phyloP scores from a whole-genome alignment of 1,284 basidiomycete species.

The Sanghuangporus baumii region DNA sequence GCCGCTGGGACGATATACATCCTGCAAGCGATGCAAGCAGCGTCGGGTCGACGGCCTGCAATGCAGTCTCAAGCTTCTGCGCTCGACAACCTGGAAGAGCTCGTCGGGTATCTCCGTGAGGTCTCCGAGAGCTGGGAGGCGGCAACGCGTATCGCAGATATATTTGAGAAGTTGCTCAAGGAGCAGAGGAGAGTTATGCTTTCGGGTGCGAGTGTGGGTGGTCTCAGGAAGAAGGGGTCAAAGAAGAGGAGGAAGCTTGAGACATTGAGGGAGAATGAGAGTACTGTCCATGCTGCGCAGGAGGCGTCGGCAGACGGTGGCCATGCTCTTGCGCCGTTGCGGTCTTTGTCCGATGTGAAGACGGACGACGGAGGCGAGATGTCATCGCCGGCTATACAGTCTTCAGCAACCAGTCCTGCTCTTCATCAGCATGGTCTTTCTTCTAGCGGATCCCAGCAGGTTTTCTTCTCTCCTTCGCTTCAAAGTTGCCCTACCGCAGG shows the following conservation, averaged over 20 bases:
- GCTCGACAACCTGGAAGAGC: slow-evolving; percentile 20
- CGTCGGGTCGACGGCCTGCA: slow-evolving; percentile 11
- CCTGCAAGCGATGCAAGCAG: slow-evolving; percentile 32
- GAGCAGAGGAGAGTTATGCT: slow-evolving; percentile 9
- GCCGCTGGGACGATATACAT: slow-evolving; percentile 61
- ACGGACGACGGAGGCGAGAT: not conserved
- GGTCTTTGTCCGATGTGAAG: not conserved
- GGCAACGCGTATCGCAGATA: slow-evolving; percentile 22
- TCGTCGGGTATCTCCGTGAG: slow-evolving; percentile 22
- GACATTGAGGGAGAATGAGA: not conserved
- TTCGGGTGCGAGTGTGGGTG: not conserved
- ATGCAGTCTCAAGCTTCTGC: slow-evolving; percentile 5
- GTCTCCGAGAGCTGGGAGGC: slow-evolving; percentile 22
- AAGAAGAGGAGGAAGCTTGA: slow-evolving; percentile 2
- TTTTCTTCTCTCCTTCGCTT: not conserved
- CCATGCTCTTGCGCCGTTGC: too few species aligned
- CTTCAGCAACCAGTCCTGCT: not conserved
- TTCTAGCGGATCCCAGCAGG: not conserved
- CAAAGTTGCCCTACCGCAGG: not conserved
- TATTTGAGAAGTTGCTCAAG: slow-evolving; percentile 28
- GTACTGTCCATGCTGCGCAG: not conserved
- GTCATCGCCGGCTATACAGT: not conserved
- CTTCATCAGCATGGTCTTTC: not conserved
- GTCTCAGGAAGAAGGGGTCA: not conserved
- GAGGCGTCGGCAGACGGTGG: not conserved